Conservation (phyloP, 345 rosid species). For the Aquilaria sinensis region DNA sequence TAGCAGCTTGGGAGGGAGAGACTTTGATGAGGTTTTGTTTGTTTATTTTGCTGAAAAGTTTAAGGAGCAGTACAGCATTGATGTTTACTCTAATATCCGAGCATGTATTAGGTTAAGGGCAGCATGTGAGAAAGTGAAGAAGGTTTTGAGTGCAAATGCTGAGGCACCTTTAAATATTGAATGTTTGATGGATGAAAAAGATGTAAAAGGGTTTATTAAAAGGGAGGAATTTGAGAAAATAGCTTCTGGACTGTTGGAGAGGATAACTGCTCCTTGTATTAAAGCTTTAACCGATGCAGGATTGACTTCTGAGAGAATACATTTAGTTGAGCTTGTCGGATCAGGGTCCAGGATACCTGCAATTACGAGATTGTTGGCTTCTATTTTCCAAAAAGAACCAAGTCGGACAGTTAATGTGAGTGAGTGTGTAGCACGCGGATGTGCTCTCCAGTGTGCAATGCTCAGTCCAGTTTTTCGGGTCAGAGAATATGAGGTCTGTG, state of each 20-base stretch:
- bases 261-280: conserved; percentile 41
- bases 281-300: conserved; percentile 58
- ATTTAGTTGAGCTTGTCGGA: conserved; percentile 65
- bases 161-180: conserved; percentile 61
- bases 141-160: conserved; percentile 67
- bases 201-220: conserved; percentile 58
- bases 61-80: conserved; percentile 49
- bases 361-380: conserved; percentile 36
- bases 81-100: conserved; percentile 49
- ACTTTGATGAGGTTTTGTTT: conserved; percentile 55
- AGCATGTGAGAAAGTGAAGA: conserved; percentile 62
- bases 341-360: conserved; percentile 70
- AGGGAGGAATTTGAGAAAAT: conserved; percentile 58
- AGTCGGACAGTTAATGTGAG: conserved; percentile 62
- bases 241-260: conserved; percentile 42
- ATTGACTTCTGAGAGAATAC: conserved; percentile 37
- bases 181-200: conserved; percentile 68
- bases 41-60: conserved; percentile 43
- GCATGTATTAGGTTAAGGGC: conserved; percentile 53
- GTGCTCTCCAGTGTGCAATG: conserved; percentile 78
- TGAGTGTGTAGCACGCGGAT: conserved; percentile 66
- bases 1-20: conserved; percentile 48
- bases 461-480: conserved; percentile 58
- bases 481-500: conserved; percentile 52
- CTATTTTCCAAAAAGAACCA: conserved; percentile 45